Conservation (phyloP, 164 flowering plant genomes). For the Liquidambar formosana region DNA sequence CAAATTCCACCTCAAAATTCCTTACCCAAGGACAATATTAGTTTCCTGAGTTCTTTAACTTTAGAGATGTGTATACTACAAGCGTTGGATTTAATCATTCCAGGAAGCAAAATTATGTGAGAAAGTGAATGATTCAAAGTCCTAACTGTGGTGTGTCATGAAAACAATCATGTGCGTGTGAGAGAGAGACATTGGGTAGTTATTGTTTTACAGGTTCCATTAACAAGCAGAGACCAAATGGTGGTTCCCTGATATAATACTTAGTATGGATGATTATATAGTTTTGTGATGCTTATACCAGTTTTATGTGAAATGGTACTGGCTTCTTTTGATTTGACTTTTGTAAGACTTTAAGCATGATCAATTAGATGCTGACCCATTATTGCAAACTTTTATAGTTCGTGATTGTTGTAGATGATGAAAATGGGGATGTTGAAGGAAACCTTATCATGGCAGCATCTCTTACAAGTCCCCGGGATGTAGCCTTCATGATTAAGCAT, state of each 20-base stretch:
- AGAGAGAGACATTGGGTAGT: too few relatives aligned
- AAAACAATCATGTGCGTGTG: too few relatives aligned
- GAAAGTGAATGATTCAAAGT: too few relatives aligned
- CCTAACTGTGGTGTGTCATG: too few relatives aligned
- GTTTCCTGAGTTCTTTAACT: too few relatives aligned
- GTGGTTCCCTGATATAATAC: too few relatives aligned
- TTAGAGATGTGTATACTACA: too few relatives aligned
- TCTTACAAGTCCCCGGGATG: constrained; percentile 37
- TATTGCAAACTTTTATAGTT: constrained; percentile 41
- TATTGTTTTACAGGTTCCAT: too few relatives aligned
- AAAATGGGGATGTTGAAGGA: constrained; percentile 68
- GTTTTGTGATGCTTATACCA: background rate
- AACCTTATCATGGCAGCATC: constrained; percentile 85
- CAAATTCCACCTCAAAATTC: too few relatives aligned
- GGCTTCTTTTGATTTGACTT: background rate
- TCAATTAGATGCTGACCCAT: constrained; percentile 7
- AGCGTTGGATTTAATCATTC: background rate
- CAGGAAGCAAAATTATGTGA: background rate
- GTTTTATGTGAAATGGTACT: background rate
- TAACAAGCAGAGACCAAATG: too few relatives aligned
- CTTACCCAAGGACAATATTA: too few relatives aligned
- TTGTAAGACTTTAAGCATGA: background rate
- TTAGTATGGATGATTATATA: background rate
- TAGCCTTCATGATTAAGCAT: constrained; percentile 73
- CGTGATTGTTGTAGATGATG: constrained; percentile 94